Percentiles rank a stretch among this genome's conserved stretches.
Evolutionary conservation across 306 rosid species (phyloP).

Genomic region (Astragalus glycyphyllos): DNA sequence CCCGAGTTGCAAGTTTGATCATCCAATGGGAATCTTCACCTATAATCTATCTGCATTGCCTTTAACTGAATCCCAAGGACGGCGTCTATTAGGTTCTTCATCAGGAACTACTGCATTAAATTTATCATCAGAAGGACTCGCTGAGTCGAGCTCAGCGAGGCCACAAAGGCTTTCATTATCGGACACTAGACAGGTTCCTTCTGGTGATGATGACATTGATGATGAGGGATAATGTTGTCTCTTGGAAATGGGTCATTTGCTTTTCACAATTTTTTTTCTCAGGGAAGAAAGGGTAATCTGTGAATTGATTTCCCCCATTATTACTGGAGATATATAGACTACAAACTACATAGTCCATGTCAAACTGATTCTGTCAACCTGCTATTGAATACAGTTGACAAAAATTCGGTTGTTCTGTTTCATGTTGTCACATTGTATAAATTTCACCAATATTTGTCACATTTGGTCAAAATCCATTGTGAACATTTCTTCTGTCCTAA

Average conservation of each 20-base stretch:
- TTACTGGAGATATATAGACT: slow-evolving; percentile 86
- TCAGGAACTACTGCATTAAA: slow-evolving; percentile 77
- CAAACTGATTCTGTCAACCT: slow-evolving; percentile 61
- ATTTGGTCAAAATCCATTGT: slow-evolving; percentile 69
- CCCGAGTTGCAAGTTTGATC: slow-evolving; percentile 98
- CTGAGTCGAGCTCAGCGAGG: slow-evolving; percentile 71
- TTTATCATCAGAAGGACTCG: slow-evolving; percentile 83
- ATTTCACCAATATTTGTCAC: slow-evolving; percentile 75
- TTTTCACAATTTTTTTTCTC: slow-evolving; percentile 67
- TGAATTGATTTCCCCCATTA: slow-evolving; percentile 73
- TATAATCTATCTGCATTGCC: slow-evolving; percentile 71
- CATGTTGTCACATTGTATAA: slow-evolving; percentile 77
- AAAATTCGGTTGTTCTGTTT: slow-evolving; percentile 66
- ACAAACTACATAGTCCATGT: slow-evolving; percentile 60
- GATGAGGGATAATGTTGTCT: slow-evolving; percentile 67
- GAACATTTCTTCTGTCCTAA: slow-evolving; percentile 71
- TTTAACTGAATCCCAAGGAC: slow-evolving; percentile 64
- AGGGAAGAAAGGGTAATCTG: slow-evolving; percentile 74
- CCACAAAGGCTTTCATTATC: slow-evolving; percentile 82
- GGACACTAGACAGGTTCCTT: slow-evolving; percentile 78
- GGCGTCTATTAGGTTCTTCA: slow-evolving; percentile 77
- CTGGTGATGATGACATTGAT: slow-evolving; percentile 77
- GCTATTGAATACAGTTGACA: slow-evolving; percentile 67
- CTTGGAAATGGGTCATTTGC: slow-evolving; percentile 54
- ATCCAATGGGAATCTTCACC: slow-evolving; percentile 90